Evolutionary conservation across 441 rosid genomes (phyloP).

Genomic region (Breynia disticha): DNA sequence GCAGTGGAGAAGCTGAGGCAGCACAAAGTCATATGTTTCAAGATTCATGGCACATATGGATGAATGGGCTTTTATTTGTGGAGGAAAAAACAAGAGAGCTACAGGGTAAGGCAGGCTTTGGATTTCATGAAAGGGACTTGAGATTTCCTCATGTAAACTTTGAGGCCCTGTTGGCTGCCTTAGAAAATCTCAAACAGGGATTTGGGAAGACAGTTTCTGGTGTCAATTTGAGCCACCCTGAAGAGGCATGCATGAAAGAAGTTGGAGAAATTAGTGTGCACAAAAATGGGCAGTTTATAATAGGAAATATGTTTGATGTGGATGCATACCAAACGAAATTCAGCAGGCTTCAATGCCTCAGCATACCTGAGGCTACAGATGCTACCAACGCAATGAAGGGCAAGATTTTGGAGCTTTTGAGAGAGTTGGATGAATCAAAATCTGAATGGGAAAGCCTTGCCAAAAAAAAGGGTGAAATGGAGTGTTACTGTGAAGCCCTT

Average conservation of each 20-base stretch:
- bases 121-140: slow-evolving; percentile 57
- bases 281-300: slow-evolving; percentile 35
- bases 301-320: slow-evolving; percentile 44
- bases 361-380: slow-evolving; percentile 53
- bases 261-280: slow-evolving; percentile 27
- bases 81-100: slow-evolving; percentile 74
- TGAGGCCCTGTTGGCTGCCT: slow-evolving; percentile 47
- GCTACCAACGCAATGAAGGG: slow-evolving; percentile 57
- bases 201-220: slow-evolving; percentile 40
- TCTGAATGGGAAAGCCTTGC: slow-evolving; percentile 76
- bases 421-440: slow-evolving; percentile 86
- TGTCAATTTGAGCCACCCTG: slow-evolving; percentile 33
- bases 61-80: slow-evolving; percentile 53
- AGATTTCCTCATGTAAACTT: slow-evolving; percentile 52
- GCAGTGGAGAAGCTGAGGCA: slow-evolving; percentile 24
- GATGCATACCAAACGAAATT: slow-evolving; percentile 68
- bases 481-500: slow-evolving; percentile 91
- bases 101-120: slow-evolving; percentile 57
- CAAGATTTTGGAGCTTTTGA: slow-evolving; percentile 74
- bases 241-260: slow-evolving; percentile 26
- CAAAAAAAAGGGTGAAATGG: slow-evolving; percentile 98
- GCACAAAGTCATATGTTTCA: slow-evolving; percentile 34
- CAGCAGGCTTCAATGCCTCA: slow-evolving; percentile 62
- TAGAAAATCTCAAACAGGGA: slow-evolving; percentile 72
- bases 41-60: slow-evolving; percentile 50